These are phyloP conservation scores for Plasmodium coatneyi DNA, from an alignment of 169 alveolate genomes.

Conservation along the genomic window DNA sequence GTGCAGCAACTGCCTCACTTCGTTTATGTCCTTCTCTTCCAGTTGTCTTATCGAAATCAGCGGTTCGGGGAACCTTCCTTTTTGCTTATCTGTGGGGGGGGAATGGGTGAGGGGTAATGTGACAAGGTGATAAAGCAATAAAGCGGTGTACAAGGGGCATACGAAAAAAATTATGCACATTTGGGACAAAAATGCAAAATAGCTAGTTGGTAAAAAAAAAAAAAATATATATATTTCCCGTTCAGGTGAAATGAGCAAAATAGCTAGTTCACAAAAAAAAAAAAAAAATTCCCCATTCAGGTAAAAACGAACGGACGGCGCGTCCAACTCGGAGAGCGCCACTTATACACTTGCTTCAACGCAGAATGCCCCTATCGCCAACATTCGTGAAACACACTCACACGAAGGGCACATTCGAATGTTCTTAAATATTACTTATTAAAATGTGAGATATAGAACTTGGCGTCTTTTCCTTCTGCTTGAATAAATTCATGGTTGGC, in stretches of 20 bases:
- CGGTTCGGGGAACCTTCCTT: conserved; percentile 49
- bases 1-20: conserved; percentile 79
- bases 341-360: not conserved
- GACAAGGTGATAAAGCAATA: not conserved
- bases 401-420: not conserved
- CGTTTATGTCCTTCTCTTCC: conserved; percentile 76
- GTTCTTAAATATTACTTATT: conserved; percentile 34
- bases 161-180: not conserved
- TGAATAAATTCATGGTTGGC: conserved; percentile 58
- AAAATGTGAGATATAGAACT: conserved; percentile 68
- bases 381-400: not conserved
- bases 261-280: not conserved
- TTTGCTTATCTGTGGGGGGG: conserved; percentile 55
- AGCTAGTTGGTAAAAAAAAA: not conserved
- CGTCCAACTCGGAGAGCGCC: not conserved
- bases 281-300: not conserved
- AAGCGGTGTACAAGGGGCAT: not conserved
- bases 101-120: not conserved
- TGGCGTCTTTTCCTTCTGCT: conserved; percentile 22
- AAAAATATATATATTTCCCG: not conserved
- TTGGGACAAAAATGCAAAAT: not conserved
- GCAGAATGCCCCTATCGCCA: not conserved
- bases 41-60: conserved; percentile 41
- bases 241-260: not conserved
- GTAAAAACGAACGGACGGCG: not conserved